Conservation (phyloP, 495 filamentous ascomycete genomes). For the Xylaria scruposa region DNA sequence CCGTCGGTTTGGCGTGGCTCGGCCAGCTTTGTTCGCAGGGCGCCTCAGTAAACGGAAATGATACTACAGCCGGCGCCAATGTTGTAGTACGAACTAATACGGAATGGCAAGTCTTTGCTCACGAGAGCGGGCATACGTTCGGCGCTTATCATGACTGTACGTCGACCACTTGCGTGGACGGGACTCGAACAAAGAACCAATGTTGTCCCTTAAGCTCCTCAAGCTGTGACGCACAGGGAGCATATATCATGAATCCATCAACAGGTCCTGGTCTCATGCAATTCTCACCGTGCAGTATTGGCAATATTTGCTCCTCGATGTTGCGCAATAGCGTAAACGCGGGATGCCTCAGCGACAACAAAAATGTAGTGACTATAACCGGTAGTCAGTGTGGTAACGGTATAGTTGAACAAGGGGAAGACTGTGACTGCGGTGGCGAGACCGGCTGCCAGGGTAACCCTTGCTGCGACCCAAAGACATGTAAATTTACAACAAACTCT, state of each 20-base stretch:
- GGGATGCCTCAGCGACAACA: constrained; percentile 80
- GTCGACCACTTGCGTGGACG: constrained; percentile 65
- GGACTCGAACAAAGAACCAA: constrained; percentile 68
- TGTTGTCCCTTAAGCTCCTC: constrained; percentile 81
- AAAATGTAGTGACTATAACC: constrained; percentile 82
- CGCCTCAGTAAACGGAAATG: constrained; percentile 55
- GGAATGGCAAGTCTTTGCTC: constrained; percentile 97
- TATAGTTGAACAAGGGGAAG: constrained; percentile 92
- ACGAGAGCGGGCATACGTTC: constrained; percentile 94
- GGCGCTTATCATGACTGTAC: constrained; percentile 96
- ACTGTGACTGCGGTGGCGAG: constrained; percentile 92
- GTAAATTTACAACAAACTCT: constrained; percentile 78
- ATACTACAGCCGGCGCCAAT: constrained; percentile 82
- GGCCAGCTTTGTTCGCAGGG: constrained; percentile 81
- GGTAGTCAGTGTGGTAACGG: constrained; percentile 93
- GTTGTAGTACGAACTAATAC: constrained; percentile 83
- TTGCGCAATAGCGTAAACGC: constrained; percentile 78
- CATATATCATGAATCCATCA: constrained; percentile 96
- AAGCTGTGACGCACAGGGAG: constrained; percentile 75
- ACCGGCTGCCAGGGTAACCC: constrained; percentile 71
- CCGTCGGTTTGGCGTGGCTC: constrained; percentile 93
- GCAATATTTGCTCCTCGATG: constrained; percentile 94
- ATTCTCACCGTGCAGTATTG: constrained; percentile 89
- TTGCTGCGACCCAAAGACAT: constrained; percentile 88
- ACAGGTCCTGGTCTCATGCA: constrained; percentile 71